phyloP scores from a whole-genome alignment of 1,284 basidiomycete genomes.

The Tranzscheliella williamsii region DNA sequence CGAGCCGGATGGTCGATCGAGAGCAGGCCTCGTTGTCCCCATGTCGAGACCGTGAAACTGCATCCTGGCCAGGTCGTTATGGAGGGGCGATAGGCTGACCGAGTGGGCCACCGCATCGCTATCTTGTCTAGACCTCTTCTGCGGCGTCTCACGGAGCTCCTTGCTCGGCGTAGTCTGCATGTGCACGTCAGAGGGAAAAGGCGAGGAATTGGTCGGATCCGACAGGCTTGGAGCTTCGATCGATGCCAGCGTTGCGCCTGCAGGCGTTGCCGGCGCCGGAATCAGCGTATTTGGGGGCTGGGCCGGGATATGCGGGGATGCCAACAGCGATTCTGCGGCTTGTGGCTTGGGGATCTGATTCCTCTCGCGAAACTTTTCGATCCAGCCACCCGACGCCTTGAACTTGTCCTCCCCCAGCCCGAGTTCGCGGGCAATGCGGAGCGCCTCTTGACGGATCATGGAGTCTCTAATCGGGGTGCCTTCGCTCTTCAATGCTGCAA shows the following conservation, averaged over 20 bases:
- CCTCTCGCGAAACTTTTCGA: conserved; percentile 86
- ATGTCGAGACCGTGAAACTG: conserved; percentile 8
- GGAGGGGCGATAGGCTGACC: conserved; percentile 19
- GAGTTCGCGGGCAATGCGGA: conserved; percentile 69
- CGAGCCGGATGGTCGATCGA: not conserved
- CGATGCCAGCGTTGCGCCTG: too few species aligned
- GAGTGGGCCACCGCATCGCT: not conserved
- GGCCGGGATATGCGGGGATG: too few species aligned
- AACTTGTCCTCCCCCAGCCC: conserved; percentile 72
- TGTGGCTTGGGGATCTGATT: conserved; percentile 68
- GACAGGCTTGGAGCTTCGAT: too few species aligned
- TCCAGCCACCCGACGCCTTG: conserved; percentile 86
- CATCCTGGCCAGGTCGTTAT: conserved; percentile 29
- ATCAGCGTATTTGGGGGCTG: too few species aligned
- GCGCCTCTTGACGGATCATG: conserved; percentile 73
- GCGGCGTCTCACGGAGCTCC: not conserved
- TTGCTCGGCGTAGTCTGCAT: too few species aligned
- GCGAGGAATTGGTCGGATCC: too few species aligned
- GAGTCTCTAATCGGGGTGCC: conserved; percentile 71
- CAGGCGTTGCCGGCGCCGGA: too few species aligned
- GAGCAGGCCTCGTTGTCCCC: too few species aligned
- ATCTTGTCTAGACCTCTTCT: not conserved
- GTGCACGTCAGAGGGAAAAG: too few species aligned
- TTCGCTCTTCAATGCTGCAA: conserved; percentile 66
- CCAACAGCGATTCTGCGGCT: too few species aligned